Evolutionary conservation across 345 rosid species (phyloP), one percentile per base, ranked within the genome.

Genomic region (rapeseed (Brassica napus)): DNA sequence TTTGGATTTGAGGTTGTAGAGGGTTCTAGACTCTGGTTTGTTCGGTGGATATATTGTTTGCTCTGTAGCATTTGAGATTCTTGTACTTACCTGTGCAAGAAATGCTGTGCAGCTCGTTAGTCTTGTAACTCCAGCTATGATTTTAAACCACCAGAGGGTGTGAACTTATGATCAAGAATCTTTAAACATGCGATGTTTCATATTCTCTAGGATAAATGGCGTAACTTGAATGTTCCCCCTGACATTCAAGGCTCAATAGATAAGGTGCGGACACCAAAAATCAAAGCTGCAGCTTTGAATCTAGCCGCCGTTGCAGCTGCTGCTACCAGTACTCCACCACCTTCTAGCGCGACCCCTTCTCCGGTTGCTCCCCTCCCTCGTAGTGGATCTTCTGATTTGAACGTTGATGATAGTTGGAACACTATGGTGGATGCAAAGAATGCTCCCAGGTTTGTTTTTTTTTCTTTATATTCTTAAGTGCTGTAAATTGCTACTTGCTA

Each of bases 191-290:
- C 70, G 18, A n/a, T 70, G 11, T 68, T 76, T 66, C 49, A 49
- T 72, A 44, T 35, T 26, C 67, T 59, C 8, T 21, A 93, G 97
- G 97, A 91, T 70, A 93, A 93, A 76, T 93, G 97, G 97, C 87
- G 97, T 55, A 91, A 93, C 73, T 64, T 93, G 83, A 85, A 86
- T 71, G 97, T 87, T 76, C 86, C 90, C 30, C 75, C 83, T 59
- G 69, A 86, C 61, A 84, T 83, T 70, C 87, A 81, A 84, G 87
- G 89, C 76, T 85, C 91, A 30, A 87, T 78, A 69, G 92, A 89
- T 61, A 91, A 85, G 84, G 68, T 78, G 57, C 83, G 89, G 77
- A 66, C 83, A 34, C 82, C 82, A 42, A 87, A 87, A 81, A 32
- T 79, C 55, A 88, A 77, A 72, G 81, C 91, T 55, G 82, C 85